Base-by-base conservation (phyloP, 345 rosid species). In the Chamaenerion angustifolium region DNA sequence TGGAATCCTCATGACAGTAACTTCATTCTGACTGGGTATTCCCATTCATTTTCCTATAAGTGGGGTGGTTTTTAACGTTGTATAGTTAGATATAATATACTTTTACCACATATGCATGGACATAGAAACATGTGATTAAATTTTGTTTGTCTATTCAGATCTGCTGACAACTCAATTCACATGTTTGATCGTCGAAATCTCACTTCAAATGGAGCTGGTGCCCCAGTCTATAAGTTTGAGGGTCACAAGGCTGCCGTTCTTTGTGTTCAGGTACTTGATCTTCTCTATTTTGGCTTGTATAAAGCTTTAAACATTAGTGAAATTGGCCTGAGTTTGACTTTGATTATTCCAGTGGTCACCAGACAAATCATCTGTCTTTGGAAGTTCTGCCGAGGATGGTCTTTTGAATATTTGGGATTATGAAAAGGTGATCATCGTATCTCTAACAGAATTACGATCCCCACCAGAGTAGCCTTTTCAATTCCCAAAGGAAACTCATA, bases 341-440 rank as follows among this genome's bases (percentile, higher is more conserved):
- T 52, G 42, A 11, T 3, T 55, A 13, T 70, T 57, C 10, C 89
- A 89, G 95, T 89, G 95, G 97, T 85, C 79, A 60, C 97, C 97
- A 15, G 85, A 85, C 63, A 82, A 73, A 62, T 63, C 93, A 52
- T 82, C 97, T 31, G 95, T 88, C 13, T 88, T 88, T 75, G 97
- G 97, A 61, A 88, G 93, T 72, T 85, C 93, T 55, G 97, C 95
- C 3, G 95, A 88, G 69, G 97, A 88, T 72, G 95, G 97, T 48
- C 79, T 89, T 71, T 63, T 89, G 21, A 89, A 89, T 69, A 77
- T 89, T 48, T 89, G 97, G 97, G 95, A 89, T 65, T 76, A 77
- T 69, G 94, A 89, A 16, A 85, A 68, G 97, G 97, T 82, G 27
- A 43, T 16, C 65, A 48, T 14, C 48, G 18, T 27, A n/a, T 18